phyloP scores from a whole-genome alignment of 2,329 filamentous ascomycete species.

The Penicillium janthinellum region DNA sequence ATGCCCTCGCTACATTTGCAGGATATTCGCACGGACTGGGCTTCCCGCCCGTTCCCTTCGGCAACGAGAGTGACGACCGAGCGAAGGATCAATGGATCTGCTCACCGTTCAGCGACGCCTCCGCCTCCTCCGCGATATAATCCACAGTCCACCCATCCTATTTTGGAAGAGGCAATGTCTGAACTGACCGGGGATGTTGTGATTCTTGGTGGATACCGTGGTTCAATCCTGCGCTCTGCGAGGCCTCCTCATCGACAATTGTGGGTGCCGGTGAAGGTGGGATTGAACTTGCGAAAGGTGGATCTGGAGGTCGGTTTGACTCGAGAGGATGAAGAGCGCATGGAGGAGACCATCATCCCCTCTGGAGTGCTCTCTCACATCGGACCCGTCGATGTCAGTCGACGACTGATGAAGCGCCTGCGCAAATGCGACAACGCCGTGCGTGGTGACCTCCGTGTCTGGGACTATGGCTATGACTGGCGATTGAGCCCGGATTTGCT shows the following conservation, averaged over 20 bases:
- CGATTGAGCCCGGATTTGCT: slow-evolving; percentile 78
- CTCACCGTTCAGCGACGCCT: slow-evolving; percentile 10
- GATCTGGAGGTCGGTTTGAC: slow-evolving; percentile 85
- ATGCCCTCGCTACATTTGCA: slow-evolving; percentile 49
- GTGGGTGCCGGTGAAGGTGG: slow-evolving; percentile 93
- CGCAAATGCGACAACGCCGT: slow-evolving; percentile 72
- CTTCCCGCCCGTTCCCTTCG: slow-evolving; percentile 35
- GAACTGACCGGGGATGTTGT: slow-evolving; percentile 81
- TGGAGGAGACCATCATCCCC: slow-evolving; percentile 80
- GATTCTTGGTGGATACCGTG: slow-evolving; percentile 85
- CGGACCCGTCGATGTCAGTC: slow-evolving; percentile 86
- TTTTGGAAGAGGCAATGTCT: slow-evolving; percentile 63
- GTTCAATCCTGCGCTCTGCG: slow-evolving; percentile 83
- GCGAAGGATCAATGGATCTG: slow-evolving; percentile 13
- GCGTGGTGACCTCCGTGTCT: slow-evolving; percentile 71
- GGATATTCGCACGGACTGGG: slow-evolving; percentile 41
- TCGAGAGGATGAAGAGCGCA: slow-evolving; percentile 77
- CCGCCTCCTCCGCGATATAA: slow-evolving; percentile 26
- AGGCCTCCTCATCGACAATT: slow-evolving; percentile 81
- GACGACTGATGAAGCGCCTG: slow-evolving; percentile 76
- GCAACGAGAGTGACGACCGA: slow-evolving; percentile 14
- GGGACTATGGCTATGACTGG: slow-evolving; percentile 96
- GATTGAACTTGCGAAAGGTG: slow-evolving; percentile 86
- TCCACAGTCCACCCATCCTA: slow-evolving; percentile 41
- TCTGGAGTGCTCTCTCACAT: slow-evolving; percentile 90